Evolutionary conservation across 179 eudicot species (phyloP).

Genomic region (Beta corolliflora): DNA sequence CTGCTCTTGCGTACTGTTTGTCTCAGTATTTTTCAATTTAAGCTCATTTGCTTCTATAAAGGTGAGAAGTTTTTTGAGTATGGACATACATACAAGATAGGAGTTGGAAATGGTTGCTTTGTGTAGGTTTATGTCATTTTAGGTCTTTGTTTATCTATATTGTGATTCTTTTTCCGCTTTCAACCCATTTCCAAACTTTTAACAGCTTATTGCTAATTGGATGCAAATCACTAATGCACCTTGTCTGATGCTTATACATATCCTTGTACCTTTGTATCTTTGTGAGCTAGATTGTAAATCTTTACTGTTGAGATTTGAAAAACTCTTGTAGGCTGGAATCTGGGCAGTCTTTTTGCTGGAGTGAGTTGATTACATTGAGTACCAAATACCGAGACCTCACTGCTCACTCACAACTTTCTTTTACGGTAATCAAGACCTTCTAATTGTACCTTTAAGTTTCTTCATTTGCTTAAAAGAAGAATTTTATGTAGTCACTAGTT

Average conservation of each 20-base stretch:
- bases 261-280: background rate
- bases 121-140: background rate
- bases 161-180: background rate
- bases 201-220: background rate
- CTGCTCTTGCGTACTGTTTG: background rate
- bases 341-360: conserved; percentile 91
- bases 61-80: background rate
- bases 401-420: conserved; percentile 79
- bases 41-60: background rate
- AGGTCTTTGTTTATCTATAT: background rate
- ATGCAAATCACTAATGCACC: conserved; percentile 2
- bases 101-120: conserved; percentile 7
- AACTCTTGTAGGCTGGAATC: conserved; percentile 69
- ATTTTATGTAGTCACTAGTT: background rate
- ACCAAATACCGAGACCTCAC: conserved; percentile 95
- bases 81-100: background rate
- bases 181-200: background rate
- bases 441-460: conserved; percentile 1
- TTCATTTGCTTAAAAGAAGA: background rate
- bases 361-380: conserved; percentile 81
- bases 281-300: background rate
- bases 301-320: conserved; percentile 9
- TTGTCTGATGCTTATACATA: background rate
- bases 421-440: conserved; percentile 56
- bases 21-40: background rate